These are phyloP conservation scores for Amylocarpus encephaloides DNA, from an alignment of 2,329 filamentous ascomycete species.

Conservation along the genomic window DNA sequence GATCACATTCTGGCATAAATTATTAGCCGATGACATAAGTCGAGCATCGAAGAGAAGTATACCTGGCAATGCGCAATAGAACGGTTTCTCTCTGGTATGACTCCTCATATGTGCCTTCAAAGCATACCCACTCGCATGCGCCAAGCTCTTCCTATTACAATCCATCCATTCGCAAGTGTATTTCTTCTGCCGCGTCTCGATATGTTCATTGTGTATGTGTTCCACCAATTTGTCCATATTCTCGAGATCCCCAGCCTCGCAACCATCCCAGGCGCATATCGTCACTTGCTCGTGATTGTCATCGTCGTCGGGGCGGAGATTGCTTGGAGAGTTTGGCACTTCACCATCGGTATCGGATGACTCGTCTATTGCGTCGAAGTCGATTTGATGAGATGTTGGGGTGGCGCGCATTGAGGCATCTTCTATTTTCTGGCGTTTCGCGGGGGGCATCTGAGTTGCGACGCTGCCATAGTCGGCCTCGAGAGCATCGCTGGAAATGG, in stretches of 20 bases:
- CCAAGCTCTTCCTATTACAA: conserved; percentile 79
- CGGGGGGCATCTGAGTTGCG: conserved; percentile 32
- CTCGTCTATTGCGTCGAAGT: conserved; percentile 42
- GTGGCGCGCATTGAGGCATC: conserved; percentile 19
- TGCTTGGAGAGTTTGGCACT: conserved; percentile 63
- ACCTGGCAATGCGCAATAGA: conserved; percentile 94
- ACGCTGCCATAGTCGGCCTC: conserved; percentile 49
- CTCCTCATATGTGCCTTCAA: conserved; percentile 96
- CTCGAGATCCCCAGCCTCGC: conserved; percentile 60
- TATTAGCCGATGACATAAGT: conserved; percentile 18
- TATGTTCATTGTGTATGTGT: conserved; percentile 88
- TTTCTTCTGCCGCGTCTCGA: conserved; percentile 87
- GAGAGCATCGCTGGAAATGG: conserved; percentile 56
- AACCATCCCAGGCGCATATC: conserved; percentile 72
- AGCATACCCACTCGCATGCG: conserved; percentile 92
- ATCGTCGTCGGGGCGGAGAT: conserved; percentile 65
- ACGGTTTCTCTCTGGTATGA: conserved; percentile 96
- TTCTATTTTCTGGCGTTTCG: conserved; percentile 29
- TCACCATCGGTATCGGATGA: conserved; percentile 89
- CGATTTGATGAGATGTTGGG: conserved; percentile 28
- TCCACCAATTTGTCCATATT: conserved; percentile 79
- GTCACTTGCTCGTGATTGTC: conserved; percentile 74
- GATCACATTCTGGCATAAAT: conserved; percentile 72
- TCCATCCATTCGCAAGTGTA: conserved; percentile 98
- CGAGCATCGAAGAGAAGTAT: conserved; percentile 28